phyloP scores from a whole-genome alignment of 2,329 filamentous ascomycete genomes.

The Penicillium sp. region DNA sequence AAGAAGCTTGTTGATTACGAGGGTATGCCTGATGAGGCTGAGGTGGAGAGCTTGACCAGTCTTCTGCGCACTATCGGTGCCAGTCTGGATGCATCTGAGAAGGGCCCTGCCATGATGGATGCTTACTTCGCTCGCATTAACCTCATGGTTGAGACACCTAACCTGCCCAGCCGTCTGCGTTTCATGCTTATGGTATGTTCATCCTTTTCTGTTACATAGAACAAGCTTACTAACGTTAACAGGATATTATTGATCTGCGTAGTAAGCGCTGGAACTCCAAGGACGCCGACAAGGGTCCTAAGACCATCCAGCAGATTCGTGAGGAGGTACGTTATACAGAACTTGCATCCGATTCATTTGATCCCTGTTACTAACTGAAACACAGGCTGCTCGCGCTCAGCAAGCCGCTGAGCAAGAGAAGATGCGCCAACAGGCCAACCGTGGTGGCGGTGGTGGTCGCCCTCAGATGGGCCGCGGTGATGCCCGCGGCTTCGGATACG shows the following conservation, averaged over 20 bases:
- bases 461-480: constrained; percentile 79
- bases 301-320: constrained; percentile 92
- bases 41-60: constrained; percentile 93
- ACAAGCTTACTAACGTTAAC: constrained; percentile 13
- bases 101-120: constrained; percentile 83
- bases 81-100: constrained; percentile 79
- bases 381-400: constrained; percentile 66
- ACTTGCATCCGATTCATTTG: constrained; percentile 5
- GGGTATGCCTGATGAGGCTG: constrained; percentile 87
- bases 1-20: constrained; percentile 95
- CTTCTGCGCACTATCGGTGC: constrained; percentile 86
- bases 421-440: constrained; percentile 48
- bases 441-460: constrained; percentile 69
- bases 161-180: constrained; percentile 79
- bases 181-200: constrained; percentile 82
- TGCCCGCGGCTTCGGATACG: constrained; percentile 72
- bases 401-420: constrained; percentile 75
- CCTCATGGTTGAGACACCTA: constrained; percentile 74
- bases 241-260: constrained; percentile 84
- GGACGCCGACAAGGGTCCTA: constrained; percentile 89
- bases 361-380: constrained; percentile 8
- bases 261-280: constrained; percentile 77
- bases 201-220: not conserved
- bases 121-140: constrained; percentile 90
- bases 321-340: constrained; percentile 60